Percentiles rank a stretch among this genome's conserved stretches.
Evolutionary conservation across 495 filamentous ascomycete genomes (phyloP).

Genomic region (Xylaria cubensis): DNA sequence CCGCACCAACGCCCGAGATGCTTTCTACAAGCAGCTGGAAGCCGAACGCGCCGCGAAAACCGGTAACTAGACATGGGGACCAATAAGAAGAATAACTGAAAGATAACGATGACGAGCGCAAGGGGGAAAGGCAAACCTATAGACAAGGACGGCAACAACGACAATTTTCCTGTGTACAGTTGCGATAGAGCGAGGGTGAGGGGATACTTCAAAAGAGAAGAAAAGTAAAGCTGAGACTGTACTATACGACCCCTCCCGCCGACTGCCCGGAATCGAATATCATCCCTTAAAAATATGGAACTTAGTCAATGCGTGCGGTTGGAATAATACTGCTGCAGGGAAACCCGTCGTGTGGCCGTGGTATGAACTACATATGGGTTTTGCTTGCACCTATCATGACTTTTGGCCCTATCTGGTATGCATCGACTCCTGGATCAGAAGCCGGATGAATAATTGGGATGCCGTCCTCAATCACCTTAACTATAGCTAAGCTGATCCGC

Average conservation of each 20-base stretch:
- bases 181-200: constrained; percentile 4
- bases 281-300: constrained; percentile 31
- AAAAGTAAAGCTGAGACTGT: constrained; percentile 1
- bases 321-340: not conserved
- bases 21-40: constrained; percentile 56
- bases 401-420: not conserved
- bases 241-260: constrained; percentile 22
- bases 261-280: constrained; percentile 12
- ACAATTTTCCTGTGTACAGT: constrained; percentile 14
- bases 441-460: not conserved
- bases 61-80: constrained; percentile 22
- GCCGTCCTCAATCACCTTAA: not conserved
- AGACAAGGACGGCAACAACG: constrained; percentile 20
- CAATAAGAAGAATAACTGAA: not conserved
- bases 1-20: constrained; percentile 56
- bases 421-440: not conserved
- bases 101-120: not conserved
- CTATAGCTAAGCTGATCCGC: not conserved
- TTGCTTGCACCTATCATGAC: not conserved
- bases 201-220: not conserved
- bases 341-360: not conserved
- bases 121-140: not conserved
- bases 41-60: constrained; percentile 47
- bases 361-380: not conserved
- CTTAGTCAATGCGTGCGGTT: not conserved